Percentiles rank a stretch among this genome's conserved stretches.
Evolutionary conservation across 345 rosid genomes (phyloP).

Genomic region (Camelina laxa): DNA sequence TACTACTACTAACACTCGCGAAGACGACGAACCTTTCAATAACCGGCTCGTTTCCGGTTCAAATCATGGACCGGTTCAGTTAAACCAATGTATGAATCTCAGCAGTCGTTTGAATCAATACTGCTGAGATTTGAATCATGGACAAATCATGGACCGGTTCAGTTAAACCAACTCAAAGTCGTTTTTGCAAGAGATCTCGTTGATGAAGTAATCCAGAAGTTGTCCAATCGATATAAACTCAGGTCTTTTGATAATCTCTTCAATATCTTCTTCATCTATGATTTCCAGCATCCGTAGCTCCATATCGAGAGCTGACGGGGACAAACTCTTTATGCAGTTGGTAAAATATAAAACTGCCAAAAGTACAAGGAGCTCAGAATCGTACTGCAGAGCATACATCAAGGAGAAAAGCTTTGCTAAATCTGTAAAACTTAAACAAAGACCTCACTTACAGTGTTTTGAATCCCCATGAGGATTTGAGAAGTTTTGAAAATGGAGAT

Average conservation of each 20-base stretch:
- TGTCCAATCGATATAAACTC: conserved; percentile 68
- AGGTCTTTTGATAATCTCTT: conserved; percentile 63
- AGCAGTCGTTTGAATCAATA: too few species aligned
- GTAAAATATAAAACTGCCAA: conserved; percentile 75
- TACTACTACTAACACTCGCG: conserved; percentile 35
- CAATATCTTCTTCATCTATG: conserved; percentile 70
- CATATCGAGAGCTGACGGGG: conserved; percentile 86
- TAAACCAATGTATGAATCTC: conserved; percentile 77
- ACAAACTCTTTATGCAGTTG: conserved; percentile 75
- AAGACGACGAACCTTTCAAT: conserved; percentile 36
- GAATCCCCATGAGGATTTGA: conserved; percentile 59
- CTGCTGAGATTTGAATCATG: too few species aligned
- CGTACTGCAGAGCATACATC: not conserved
- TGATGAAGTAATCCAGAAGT: conserved; percentile 79
- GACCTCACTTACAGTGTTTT: conserved; percentile 61
- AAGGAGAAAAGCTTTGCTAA: not conserved
- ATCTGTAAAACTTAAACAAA: too few species aligned
- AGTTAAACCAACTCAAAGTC: conserved; percentile 97
- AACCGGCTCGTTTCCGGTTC: conserved; percentile 11
- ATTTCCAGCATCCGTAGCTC: conserved; percentile 94
- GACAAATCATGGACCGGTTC: too few species aligned
- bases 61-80: conserved; percentile 37
- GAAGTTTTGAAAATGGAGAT: conserved; percentile 64
- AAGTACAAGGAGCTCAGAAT: not conserved
- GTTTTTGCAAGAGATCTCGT: conserved; percentile 68